Conservation (phyloP, 2,329 filamentous ascomycete genomes). For the Pseudogymnoascus sp. region DNA sequence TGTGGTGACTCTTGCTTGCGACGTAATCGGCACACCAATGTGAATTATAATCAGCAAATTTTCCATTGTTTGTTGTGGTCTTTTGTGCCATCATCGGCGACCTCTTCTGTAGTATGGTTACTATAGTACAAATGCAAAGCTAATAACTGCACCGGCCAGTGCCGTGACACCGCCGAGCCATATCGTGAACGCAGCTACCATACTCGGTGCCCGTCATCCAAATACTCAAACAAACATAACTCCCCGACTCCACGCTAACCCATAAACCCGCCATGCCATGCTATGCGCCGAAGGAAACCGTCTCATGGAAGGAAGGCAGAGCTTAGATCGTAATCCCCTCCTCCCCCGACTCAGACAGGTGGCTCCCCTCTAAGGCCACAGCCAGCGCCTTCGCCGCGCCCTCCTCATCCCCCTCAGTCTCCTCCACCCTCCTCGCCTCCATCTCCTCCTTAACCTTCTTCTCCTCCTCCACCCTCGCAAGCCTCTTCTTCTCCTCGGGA, state of each 20-base stretch:
- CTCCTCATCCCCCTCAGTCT: slow-evolving; percentile 12
- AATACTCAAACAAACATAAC: slow-evolving; percentile 5
- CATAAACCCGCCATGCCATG: neutral
- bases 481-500: slow-evolving; percentile 48
- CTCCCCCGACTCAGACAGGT: neutral
- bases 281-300: neutral
- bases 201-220: neutral
- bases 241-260: slow-evolving; percentile 3
- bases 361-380: neutral
- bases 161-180: neutral
- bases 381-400: neutral
- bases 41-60: neutral
- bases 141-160: neutral
- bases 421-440: slow-evolving; percentile 14
- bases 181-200: neutral
- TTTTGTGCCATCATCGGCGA: neutral
- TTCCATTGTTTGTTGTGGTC: neutral
- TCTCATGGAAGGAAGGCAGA: neutral
- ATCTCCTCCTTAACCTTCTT: slow-evolving; percentile 11
- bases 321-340: neutral
- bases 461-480: slow-evolving; percentile 24
- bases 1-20: neutral
- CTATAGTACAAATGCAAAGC: neutral
- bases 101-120: neutral
- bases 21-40: neutral